Evolutionary conservation across 257 asterid species (phyloP), one percentile per base, ranked within the genome.

Genomic region (Pogostemon cablin): DNA sequence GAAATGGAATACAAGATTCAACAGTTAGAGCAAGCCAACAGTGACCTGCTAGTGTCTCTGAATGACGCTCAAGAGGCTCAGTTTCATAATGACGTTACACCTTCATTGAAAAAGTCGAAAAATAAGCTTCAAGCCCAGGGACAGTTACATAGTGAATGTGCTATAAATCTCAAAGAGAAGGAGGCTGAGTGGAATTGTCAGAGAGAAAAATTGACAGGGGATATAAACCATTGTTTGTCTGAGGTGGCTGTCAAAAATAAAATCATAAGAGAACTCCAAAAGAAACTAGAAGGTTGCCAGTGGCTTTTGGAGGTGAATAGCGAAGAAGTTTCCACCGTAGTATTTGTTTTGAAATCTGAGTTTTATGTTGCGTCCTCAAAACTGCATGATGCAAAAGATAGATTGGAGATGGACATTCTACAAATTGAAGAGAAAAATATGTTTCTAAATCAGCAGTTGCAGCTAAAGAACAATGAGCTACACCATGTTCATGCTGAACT

Each of bases 331-430:
- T 72, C 20, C 56, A 39, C 57, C 47, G 25, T 69, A 66, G 38
- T 60, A 49, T 32, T 68, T 77, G 79, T 75, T 40, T 72, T 83
- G 81, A 80, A 69, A 75, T 83, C 83, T 43, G 77, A 80, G 63
- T 75, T 77, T 58, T 3, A 48, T 48, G 42, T 9, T 76, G 72
- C 78, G 67, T 71, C 55, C 69, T 54, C 68, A 8, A 69, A 78
- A 68, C 46, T 82, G 73, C 15, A 35, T 59, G 77, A 69, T 20
- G 72, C 57, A 43, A 81, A 81, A 35, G 77, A 58, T 46, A 71
- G 76, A 65, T 60, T 69, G 78, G 79, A 66, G 47, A 54, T 52
- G 57, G 53, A 56, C 17, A 41, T 47, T 12, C 15, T 48, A 52
- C 70, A 69, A 74, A 42, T 41, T 57, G 77, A 69, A 65, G 74